Evolutionary conservation across 768 basidiomycete species (phyloP).

Genomic region (Naganishia onofrii): DNA sequence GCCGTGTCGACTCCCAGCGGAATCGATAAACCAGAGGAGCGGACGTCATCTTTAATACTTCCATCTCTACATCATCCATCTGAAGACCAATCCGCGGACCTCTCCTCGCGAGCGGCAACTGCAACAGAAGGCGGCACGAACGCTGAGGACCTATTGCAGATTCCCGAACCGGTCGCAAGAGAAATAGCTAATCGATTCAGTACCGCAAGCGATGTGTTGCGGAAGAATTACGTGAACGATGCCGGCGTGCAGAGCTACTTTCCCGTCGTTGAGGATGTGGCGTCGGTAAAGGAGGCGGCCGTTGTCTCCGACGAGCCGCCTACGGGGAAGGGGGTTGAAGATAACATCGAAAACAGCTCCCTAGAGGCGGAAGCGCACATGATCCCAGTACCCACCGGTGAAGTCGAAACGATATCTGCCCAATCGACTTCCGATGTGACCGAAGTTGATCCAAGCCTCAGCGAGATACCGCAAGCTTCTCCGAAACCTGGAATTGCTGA

Average conservation of each 20-base stretch:
- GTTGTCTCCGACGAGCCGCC: background rate
- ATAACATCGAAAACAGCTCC: background rate
- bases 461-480: background rate
- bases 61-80: background rate
- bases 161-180: background rate
- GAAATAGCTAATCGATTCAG: constrained; percentile 13
- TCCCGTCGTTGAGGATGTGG: background rate
- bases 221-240: constrained; percentile 12
- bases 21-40: background rate
- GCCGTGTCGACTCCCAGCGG: background rate
- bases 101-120: background rate
- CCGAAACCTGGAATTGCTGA: background rate
- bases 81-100: background rate
- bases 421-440: background rate
- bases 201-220: constrained; percentile 8
- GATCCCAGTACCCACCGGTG: background rate
- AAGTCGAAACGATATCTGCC: background rate
- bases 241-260: constrained; percentile 14
- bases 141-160: background rate
- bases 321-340: background rate
- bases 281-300: background rate
- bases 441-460: background rate
- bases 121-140: background rate
- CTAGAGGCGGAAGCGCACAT: background rate
- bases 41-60: too few relatives aligned